A percentile compares a stretch with the other conserved stretches of the same genome.
These are phyloP conservation scores for Rhizopogon roseolus DNA, from an alignment of 768 basidiomycete genomes.

Conservation along the genomic window DNA sequence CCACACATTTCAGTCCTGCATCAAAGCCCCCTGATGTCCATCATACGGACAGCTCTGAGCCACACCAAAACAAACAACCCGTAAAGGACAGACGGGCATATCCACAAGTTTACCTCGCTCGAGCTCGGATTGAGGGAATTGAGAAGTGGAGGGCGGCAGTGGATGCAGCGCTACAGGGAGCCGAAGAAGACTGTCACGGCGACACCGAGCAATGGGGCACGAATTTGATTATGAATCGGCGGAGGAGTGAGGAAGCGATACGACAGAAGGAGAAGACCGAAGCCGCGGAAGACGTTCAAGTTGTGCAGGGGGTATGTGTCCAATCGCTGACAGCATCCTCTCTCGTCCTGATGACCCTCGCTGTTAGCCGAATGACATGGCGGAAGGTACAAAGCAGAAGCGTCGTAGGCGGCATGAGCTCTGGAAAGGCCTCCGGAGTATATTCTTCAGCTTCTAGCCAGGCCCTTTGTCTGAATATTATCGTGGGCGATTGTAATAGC, in stretches of 20 bases:
- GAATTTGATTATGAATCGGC: not conserved
- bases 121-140: not conserved
- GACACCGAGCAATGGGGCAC: not conserved
- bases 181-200: not conserved
- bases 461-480: not conserved
- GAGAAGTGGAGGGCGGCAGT: not conserved
- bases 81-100: not conserved
- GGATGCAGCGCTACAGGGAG: constrained; percentile 1
- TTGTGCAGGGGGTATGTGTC: not conserved
- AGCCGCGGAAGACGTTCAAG: too few relatives aligned
- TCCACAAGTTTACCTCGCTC: not conserved
- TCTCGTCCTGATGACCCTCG: not conserved
- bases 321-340: not conserved
- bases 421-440: not conserved
- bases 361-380: not conserved
- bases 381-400: not conserved
- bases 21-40: not conserved
- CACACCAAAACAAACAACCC: not conserved
- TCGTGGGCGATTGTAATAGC: not conserved
- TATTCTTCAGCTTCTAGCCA: not conserved
- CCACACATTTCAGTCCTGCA: not conserved
- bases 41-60: not conserved
- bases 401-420: not conserved
- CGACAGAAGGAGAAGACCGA: not conserved
- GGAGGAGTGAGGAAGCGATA: not conserved